Evolutionary conservation across 148 eudicot genomes (phyloP), one percentile per base, ranked within the genome.

Genomic region (Nyssa sinensis): DNA sequence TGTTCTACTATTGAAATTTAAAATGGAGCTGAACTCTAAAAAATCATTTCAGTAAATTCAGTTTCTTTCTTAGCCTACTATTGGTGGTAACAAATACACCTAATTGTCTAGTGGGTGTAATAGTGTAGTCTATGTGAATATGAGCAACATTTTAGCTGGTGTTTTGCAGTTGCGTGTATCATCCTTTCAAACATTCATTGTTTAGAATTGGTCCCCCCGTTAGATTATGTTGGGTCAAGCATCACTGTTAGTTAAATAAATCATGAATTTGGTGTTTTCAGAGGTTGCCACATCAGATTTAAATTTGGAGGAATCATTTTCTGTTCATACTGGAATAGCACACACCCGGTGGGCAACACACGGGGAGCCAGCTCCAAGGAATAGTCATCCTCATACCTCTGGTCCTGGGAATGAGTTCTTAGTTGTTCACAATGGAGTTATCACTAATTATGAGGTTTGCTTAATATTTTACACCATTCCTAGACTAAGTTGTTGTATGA

Each of bases 271-370:
- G 32, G 64, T 75, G 51, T 57, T 71, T 73, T 14, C 97, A 96
- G 99, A 93, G 51, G 99, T 87, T 76, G 89, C 89, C 33, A 74
- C 79, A 11, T 87, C 91, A 3, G 84, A 91, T 62, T 80, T 96
- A 72, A 88, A 96, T 79, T 75, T 96, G 80, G 98, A 96, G 77
- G 97, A 96, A 82, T 83, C 98, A 30, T 96, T 85, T 74, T 69
- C 80, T 9, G 76, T 84, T 78, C 99, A 96, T 83, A 94, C 94
- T 77, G 99, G 98, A 80, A 91, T 96, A 70, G 97, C 99, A 53
- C 99, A 96, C 74, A 96, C 99, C 69, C 89, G 99, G 33, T 96
- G 99, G 99, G 99, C 99, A n/a, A 96, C 99, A 34, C 99, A 96
- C 69, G 99, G 99, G 29, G 99, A 96, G 80, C 99, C 99, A 51